Evolutionary conservation across 148 eudicot species (phyloP).

Genomic region (Dysphania ambrosioides): DNA sequence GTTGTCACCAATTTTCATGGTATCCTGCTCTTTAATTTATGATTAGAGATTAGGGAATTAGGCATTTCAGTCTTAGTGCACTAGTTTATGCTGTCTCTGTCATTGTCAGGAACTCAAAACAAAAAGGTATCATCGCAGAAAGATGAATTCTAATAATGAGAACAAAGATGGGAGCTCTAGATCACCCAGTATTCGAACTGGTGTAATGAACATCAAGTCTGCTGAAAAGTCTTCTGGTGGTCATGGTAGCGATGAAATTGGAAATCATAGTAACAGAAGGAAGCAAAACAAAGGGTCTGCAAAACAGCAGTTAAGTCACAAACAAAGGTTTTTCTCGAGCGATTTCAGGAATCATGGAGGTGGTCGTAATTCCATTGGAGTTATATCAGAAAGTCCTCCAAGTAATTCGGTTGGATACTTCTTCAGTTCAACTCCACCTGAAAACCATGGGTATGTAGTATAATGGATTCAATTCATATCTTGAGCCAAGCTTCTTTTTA

Average conservation of each 20-base stretch:
- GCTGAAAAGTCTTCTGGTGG: conserved; percentile 42
- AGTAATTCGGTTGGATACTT: conserved; percentile 84
- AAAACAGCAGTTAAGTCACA: conserved; percentile 52
- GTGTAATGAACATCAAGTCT: conserved; percentile 27
- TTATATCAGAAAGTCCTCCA: conserved; percentile 86
- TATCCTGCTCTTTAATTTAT: not conserved
- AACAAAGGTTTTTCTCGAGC: conserved; percentile 64
- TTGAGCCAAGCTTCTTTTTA: too few species aligned
- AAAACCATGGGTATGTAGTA: conserved; percentile 61
- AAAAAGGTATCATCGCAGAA: conserved; percentile 52
- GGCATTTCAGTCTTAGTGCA: not conserved
- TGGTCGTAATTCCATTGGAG: conserved; percentile 47
- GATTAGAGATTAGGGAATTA: not conserved
- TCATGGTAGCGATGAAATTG: conserved; percentile 43
- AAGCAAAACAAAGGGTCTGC: conserved; percentile 62
- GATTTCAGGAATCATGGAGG: conserved; percentile 60
- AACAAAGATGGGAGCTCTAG: conserved; percentile 48
- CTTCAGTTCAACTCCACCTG: conserved; percentile 95
- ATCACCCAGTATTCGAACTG: conserved; percentile 31
- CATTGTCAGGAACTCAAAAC: conserved; percentile 66
- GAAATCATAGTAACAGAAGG: conserved; percentile 42
- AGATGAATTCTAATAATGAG: conserved; percentile 37
- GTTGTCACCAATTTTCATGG: not conserved
- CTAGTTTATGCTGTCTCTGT: not conserved
- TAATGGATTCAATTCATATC: not conserved